A percentile compares a stretch with the other conserved stretches of the same genome.
phyloP scores from a whole-genome alignment of 352 stramenopile species.

The Phytophthora foliorum region DNA sequence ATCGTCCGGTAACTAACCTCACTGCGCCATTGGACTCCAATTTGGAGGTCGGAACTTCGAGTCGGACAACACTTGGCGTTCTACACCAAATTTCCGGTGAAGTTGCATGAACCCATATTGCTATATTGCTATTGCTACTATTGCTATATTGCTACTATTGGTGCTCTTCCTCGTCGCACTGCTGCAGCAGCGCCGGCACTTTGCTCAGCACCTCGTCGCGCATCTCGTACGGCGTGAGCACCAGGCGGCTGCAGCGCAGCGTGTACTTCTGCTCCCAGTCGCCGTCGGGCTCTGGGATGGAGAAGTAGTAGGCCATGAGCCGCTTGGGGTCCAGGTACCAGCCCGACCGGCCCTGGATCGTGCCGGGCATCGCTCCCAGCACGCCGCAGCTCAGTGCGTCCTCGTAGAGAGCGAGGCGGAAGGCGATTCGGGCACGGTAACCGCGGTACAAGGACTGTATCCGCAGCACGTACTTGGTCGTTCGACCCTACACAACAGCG shows the following conservation, averaged over 20 bases:
- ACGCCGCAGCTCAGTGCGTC: conserved; percentile 71
- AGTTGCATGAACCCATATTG: not conserved
- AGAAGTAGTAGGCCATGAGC: conserved; percentile 83
- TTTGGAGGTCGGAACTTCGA: too few relatives aligned
- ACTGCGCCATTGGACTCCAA: too few relatives aligned
- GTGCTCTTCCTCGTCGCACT: conserved; percentile 3
- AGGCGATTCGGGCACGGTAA: conserved; percentile 56
- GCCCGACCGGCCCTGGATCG: conserved; percentile 63
- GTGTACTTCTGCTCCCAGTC: conserved; percentile 76
- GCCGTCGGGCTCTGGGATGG: conserved; percentile 53
- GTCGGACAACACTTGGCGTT: too few relatives aligned
- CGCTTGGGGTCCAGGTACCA: conserved; percentile 87
- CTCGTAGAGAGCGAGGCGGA: conserved; percentile 72
- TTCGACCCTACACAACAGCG: conserved; percentile 10
- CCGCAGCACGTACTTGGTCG: conserved; percentile 33
- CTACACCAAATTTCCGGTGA: too few relatives aligned
- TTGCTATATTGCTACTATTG: not conserved
- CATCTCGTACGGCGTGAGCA: conserved; percentile 81
- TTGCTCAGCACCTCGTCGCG: conserved; percentile 58
- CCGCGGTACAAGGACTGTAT: conserved; percentile 73
- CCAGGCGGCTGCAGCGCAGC: conserved; percentile 61
- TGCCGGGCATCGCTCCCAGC: conserved; percentile 78
- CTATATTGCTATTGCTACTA: too few relatives aligned
- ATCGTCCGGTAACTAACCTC: too few relatives aligned
- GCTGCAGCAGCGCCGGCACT: conserved; percentile 2